These are phyloP conservation scores for Globisporangium apiculatum DNA, from an alignment of 352 stramenopile species.

Conservation along the genomic window DNA sequence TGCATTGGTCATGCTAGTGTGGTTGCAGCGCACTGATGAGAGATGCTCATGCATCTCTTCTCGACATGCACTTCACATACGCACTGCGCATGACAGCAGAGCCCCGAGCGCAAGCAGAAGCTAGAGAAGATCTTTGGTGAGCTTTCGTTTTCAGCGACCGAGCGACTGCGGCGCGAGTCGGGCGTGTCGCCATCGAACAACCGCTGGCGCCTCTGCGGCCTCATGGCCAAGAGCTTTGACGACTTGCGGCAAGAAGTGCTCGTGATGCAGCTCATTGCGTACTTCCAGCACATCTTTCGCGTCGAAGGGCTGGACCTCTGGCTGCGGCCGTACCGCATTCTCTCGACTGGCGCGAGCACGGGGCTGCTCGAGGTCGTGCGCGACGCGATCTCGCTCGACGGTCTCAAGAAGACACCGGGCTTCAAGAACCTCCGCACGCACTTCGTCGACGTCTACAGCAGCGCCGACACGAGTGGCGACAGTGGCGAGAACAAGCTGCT, in stretches of 20 bases:
- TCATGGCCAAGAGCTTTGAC: conserved; percentile 98
- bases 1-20: neutral
- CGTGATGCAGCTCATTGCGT: conserved; percentile 96
- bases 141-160: conserved; percentile 36
- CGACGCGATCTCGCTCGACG: conserved; percentile 96
- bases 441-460: conserved; percentile 92
- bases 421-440: conserved; percentile 87
- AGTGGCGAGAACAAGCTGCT: conserved; percentile 24
- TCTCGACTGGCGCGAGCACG: conserved; percentile 91
- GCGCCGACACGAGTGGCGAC: conserved; percentile 31
- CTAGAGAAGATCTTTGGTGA: conserved; percentile 70
- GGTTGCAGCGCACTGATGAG: no score
- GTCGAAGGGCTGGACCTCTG: conserved; percentile 88
- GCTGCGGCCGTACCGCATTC: conserved; percentile 93
- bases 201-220: conserved; percentile 43
- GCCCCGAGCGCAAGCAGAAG: conserved; percentile 26
- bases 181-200: conserved; percentile 1
- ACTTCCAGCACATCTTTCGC: conserved; percentile 93
- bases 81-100: neutral
- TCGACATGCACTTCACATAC: neutral
- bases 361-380: conserved; percentile 95
- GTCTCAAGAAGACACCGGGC: conserved; percentile 88
- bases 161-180: conserved; percentile 27
- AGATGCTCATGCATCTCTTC: neutral
- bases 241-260: conserved; percentile 97